These are phyloP conservation scores for Arthrinium phaeospermum DNA, from an alignment of 2,329 filamentous ascomycete genomes.

Conservation along the genomic window DNA sequence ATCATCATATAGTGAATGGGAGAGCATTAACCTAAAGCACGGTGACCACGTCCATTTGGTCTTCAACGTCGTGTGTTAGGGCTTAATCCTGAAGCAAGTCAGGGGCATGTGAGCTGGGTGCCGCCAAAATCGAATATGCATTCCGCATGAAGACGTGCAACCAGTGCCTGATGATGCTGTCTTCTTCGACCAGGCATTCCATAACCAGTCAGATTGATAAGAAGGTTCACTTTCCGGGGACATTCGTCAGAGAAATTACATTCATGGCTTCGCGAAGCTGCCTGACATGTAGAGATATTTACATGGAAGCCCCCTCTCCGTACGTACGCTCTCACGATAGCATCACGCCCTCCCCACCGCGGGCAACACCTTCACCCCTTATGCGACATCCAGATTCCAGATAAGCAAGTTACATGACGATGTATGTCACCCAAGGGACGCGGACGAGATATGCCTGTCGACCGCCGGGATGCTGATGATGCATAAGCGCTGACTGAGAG, in stretches of 20 bases:
- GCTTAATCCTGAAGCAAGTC: background rate
- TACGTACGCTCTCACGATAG: background rate
- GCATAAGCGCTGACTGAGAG: background rate
- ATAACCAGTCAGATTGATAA: background rate
- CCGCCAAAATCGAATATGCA: background rate
- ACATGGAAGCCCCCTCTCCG: background rate
- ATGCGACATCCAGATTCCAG: too few relatives aligned
- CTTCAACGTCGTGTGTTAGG: background rate
- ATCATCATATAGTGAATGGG: background rate
- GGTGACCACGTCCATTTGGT: background rate
- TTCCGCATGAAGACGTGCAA: too few relatives aligned
- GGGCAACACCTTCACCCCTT: background rate
- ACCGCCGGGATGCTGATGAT: background rate
- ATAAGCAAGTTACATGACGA: background rate
- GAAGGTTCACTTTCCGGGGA: background rate
- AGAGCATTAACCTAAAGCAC: accelerated
- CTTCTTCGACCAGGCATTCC: too few relatives aligned
- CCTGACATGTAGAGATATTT: background rate
- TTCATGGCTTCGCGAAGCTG: background rate
- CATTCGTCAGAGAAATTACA: background rate
- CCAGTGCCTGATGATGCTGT: background rate
- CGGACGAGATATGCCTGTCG: too few relatives aligned
- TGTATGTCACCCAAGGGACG: background rate
- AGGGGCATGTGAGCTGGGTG: background rate
- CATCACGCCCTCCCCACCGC: background rate